Evolutionary conservation across 306 rosid species (phyloP).

Genomic region (Cucumis hystrix): DNA sequence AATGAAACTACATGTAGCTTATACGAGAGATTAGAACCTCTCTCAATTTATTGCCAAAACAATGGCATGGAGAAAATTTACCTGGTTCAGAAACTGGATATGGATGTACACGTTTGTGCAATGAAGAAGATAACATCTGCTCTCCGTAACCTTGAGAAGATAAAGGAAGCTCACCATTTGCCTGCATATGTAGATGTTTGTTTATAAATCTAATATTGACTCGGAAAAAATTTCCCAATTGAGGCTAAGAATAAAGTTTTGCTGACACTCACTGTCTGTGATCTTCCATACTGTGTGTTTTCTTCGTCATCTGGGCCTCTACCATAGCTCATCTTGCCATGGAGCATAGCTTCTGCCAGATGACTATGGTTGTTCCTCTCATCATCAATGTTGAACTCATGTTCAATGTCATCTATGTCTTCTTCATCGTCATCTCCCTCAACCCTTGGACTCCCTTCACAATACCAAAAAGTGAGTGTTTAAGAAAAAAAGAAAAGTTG

Average conservation of each 20-base stretch:
- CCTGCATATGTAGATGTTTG: conserved; percentile 33
- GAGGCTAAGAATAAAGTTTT: background rate
- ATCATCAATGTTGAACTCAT: conserved; percentile 64
- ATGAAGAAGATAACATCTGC: conserved; percentile 43
- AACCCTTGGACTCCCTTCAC: conserved; percentile 86
- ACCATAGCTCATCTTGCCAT: conserved; percentile 63
- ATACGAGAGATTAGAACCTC: no score
- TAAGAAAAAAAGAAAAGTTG: background rate
- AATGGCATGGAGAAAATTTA: conserved; percentile 5
- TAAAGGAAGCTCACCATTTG: conserved; percentile 45
- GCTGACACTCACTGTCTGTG: conserved; percentile 20
- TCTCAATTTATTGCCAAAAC: background rate
- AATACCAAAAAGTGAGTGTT: background rate
- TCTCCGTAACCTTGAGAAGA: conserved; percentile 38
- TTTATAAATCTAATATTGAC: background rate
- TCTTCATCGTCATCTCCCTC: conserved; percentile 94
- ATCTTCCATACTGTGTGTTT: conserved; percentile 26
- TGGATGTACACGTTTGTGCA: conserved; percentile 75
- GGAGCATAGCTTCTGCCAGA: conserved; percentile 70
- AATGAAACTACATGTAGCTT: background rate
- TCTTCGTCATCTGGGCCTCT: conserved; percentile 52
- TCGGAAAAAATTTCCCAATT: background rate
- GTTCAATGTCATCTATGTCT: conserved; percentile 85
- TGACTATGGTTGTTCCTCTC: conserved; percentile 42
- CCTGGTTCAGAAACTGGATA: conserved; percentile 54